Base-by-base conservation (phyloP, 352 stramenopile species). In the Phytophthora quininea region DNA sequence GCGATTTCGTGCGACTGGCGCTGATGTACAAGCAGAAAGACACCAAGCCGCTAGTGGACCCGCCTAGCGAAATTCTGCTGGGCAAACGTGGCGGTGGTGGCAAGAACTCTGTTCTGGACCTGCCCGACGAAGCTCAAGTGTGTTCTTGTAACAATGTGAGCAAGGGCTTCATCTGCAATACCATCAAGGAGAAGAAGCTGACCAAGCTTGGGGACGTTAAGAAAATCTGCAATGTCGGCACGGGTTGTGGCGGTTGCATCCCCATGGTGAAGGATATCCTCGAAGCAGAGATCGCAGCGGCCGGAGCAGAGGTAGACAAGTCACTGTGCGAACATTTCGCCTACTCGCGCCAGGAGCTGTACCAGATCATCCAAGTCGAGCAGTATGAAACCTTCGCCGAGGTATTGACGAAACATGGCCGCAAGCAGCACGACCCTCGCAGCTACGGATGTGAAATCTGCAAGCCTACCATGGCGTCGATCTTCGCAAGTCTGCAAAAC, bases 91-190 rank as follows among this genome's bases (percentile, higher is more conserved):
- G 69, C 14, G 46, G 58, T 2, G 63, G 60, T 29, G 78, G 62
- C 6, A 72, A 74, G 24, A 80, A 64, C 51, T 59, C 70, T 1
- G 70, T 86, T 6, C 61, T 87, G 14, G 84, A 90, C 46, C 78
- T 90, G 42, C 78, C 87, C 24, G 91, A 97, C 30, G 87, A 86
- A 52, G 76, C 87, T 15, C 87, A 97, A 75, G 85, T 98, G 27
- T 98, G 93, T 50, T 97, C 90, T 11, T 98, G 93, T 75, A 98
- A 98, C 73, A 93, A 97, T 73, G 89, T 98, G 24, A 96, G 72
- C 48, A 88, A 92, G 54, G 90, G 91, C 6, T 67, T 86, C 4
- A 90, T 98, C 69, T 89, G 80, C 53, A 58, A 64, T 19, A 58
- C 73, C 7, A 93, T 98, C 60, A 80, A 83, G 31, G 80, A 94